A percentile compares a stretch with the other conserved stretches of the same genome.
phyloP scores from a whole-genome alignment of 208 protist genomes.

The Acanthamoeba healyi region DNA sequence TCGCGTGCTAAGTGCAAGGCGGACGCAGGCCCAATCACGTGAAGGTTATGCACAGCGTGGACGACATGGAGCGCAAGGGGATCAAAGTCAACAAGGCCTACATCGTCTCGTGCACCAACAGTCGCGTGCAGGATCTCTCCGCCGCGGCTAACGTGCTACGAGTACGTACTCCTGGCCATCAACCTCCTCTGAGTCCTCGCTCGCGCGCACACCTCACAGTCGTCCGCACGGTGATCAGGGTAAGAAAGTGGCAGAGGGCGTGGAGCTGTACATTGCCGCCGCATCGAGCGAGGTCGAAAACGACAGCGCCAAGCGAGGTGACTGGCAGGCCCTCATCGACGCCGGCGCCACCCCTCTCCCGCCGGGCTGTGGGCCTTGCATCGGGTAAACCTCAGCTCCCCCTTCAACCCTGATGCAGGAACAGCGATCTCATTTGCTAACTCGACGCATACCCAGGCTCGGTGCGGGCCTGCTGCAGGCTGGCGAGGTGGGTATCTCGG shows the following conservation, averaged over 20 bases:
- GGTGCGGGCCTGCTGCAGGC: constrained; percentile 87
- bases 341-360: constrained; percentile 88
- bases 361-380: constrained; percentile 90
- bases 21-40: constrained; percentile 80
- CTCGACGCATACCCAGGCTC: neutral
- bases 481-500: constrained; percentile 90
- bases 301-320: constrained; percentile 78
- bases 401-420: neutral
- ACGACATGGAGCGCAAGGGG: constrained; percentile 78
- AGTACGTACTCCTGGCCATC: constrained; percentile 36
- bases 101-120: constrained; percentile 90
- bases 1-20: neutral
- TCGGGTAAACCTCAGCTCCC: constrained; percentile 75
- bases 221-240: neutral
- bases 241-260: constrained; percentile 82
- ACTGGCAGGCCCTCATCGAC: constrained; percentile 85
- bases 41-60: constrained; percentile 80
- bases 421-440: no score
- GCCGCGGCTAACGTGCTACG: constrained; percentile 12
- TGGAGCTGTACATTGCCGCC: constrained; percentile 89
- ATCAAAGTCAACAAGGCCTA: constrained; percentile 89
- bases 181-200: constrained; percentile 69
- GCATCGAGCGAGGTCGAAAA: constrained; percentile 86
- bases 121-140: constrained; percentile 83
- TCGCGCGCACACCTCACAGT: no score